Conservation (phyloP, 495 filamentous ascomycete genomes). For the Talaromyces adpressus region DNA sequence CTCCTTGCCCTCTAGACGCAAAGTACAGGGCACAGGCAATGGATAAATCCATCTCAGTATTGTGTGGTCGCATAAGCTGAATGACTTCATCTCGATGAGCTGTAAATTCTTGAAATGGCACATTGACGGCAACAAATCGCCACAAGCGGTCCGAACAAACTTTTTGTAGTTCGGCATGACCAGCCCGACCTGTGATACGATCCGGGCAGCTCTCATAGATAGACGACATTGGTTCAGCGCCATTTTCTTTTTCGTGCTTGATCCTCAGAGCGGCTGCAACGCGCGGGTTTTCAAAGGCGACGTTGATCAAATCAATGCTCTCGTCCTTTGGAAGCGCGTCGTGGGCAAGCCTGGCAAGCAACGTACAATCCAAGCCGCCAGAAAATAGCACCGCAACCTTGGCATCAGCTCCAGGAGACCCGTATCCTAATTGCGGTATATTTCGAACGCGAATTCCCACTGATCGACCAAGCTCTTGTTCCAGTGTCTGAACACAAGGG, state of each 20-base stretch:
- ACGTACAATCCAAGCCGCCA: constrained; percentile 86
- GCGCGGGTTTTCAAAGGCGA: constrained; percentile 92
- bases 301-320: constrained; percentile 82
- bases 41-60: constrained; percentile 99
- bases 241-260: constrained; percentile 16
- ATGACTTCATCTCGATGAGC: constrained; percentile 63
- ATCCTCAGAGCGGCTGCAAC: constrained; percentile 44
- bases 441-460: constrained; percentile 57
- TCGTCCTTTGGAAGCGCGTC: constrained; percentile 63
- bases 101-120: constrained; percentile 70
- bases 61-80: constrained; percentile 80
- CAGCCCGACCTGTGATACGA: constrained; percentile 72
- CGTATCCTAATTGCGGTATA: constrained; percentile 50
- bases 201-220: constrained; percentile 84
- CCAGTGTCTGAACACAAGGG: constrained; percentile 47
- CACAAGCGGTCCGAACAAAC: constrained; percentile 69
- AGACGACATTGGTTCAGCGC: constrained; percentile 23
- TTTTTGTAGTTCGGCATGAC: constrained; percentile 61
- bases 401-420: constrained; percentile 23
- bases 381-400: constrained; percentile 85
- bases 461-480: constrained; percentile 54
- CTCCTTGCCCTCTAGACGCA: constrained; percentile 71
- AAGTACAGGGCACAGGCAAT: constrained; percentile 92
- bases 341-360: constrained; percentile 78
- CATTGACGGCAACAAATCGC: constrained; percentile 76